Evolutionary conservation across 306 rosid genomes (phyloP).

Genomic region (Cicer chorassanicum): DNA sequence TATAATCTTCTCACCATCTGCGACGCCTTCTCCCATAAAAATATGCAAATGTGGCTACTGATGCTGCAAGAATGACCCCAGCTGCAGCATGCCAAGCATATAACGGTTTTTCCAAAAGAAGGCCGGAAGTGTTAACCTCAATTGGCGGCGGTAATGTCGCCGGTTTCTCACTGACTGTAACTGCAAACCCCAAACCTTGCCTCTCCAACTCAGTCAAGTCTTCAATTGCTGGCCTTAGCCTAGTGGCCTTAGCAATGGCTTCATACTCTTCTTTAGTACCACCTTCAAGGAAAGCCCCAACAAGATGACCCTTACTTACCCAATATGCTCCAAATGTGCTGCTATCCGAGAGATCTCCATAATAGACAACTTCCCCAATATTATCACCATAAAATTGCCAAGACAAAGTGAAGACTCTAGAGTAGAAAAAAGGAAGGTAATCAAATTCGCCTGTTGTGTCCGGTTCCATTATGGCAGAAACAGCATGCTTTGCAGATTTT

Average conservation of each 20-base stretch:
- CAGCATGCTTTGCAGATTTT: constrained; percentile 82
- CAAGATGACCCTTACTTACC: constrained; percentile 82
- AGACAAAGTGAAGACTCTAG: constrained; percentile 86
- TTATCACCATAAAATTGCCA: constrained; percentile 98
- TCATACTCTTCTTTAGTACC: constrained; percentile 52
- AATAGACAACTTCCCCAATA: constrained; percentile 81
- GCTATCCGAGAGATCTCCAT: constrained; percentile 73
- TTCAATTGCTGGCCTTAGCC: constrained; percentile 73
- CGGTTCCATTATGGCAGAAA: constrained; percentile 77
- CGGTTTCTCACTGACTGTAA: constrained; percentile 61
- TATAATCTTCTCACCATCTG: constrained; percentile 62
- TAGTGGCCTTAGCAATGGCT: constrained; percentile 62
- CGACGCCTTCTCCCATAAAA: constrained; percentile 89
- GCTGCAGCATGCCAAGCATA: constrained; percentile 85
- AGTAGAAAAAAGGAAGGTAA: constrained; percentile 93
- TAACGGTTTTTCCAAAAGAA: constrained; percentile 72
- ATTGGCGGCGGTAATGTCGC: constrained; percentile 48
- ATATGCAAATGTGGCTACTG: constrained; percentile 82
- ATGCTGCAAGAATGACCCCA: constrained; percentile 81
- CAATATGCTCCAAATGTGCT: constrained; percentile 89
- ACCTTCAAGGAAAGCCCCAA: constrained; percentile 59
- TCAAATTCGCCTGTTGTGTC: constrained; percentile 73
- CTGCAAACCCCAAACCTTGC: constrained; percentile 79
- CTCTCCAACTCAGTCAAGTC: constrained; percentile 77
- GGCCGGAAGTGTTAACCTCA: constrained; percentile 42